Evolutionary conservation across 164 flowering plant species (phyloP).

Genomic region (Berberis thunbergii): DNA sequence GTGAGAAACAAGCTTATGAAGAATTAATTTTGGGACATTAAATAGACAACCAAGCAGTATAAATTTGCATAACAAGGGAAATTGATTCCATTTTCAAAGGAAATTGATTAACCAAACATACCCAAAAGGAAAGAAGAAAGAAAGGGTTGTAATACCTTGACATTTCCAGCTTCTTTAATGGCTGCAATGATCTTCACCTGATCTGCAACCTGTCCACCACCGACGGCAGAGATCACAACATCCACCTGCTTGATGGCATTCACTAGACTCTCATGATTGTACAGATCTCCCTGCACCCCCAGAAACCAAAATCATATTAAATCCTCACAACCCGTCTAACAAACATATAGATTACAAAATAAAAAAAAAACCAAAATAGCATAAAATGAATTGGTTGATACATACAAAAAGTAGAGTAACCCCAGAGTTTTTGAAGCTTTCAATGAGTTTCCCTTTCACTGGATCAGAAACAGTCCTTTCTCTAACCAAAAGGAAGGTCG

Average conservation of each 20-base stretch:
- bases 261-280: conserved; percentile 59
- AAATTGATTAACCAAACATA: background rate
- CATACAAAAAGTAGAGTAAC: conserved; percentile 34
- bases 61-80: background rate
- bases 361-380: background rate
- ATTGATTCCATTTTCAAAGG: background rate
- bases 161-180: conserved; percentile 63
- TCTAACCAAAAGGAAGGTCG: conserved; percentile 44
- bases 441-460: conserved; percentile 30
- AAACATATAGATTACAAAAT: no score
- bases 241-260: conserved; percentile 60
- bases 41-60: no score
- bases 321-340: background rate
- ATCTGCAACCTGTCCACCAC: conserved; percentile 28
- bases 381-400: background rate
- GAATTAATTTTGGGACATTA: no score
- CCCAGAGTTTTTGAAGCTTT: conserved; percentile 40
- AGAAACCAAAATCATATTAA: background rate
- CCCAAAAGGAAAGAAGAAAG: background rate
- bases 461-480: conserved; percentile 37
- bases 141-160: conserved; percentile 26
- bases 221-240: conserved; percentile 60
- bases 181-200: conserved; percentile 56
- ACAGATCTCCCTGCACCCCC: conserved; percentile 44
- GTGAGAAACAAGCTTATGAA: no score